Base-by-base conservation (phyloP, 2,329 filamentous ascomycete genomes). In the Claviceps capensis region DNA sequence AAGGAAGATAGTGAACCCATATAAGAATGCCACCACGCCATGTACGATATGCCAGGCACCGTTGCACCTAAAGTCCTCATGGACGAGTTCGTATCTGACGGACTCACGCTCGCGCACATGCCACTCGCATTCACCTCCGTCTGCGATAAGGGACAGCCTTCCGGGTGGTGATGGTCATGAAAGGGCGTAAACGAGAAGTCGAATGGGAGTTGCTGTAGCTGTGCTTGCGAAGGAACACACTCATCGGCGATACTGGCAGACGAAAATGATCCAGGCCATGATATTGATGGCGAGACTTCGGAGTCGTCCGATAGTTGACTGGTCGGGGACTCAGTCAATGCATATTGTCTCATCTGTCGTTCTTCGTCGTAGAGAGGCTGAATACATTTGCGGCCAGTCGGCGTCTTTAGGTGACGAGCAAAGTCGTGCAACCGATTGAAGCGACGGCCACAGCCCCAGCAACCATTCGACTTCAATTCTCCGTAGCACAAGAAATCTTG, bases 11-110 rank as follows among this genome's bases (percentile, higher is more conserved):
- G 26, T 16, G 49, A 50, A 11, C 26, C 16, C 38, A 48, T 38
- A 37, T 52, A 52, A 16, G 52, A 53, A n/a, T 53, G 48, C 52
- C 52, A 53, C 52, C 52, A 53, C 19, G 36, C 23, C 44, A 40
- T 47, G 43, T 53, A 53, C 34, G 52, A 50, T 30, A 22, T 19
- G 14, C 52, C 52, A 23, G 52, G 52, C 8, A 42, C 23, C 2
- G 52, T 46, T 4, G 16, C 34, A 16, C 26, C 26, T 16, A 11
- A 30, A 30, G 26, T 30, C 7, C 7, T 30, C 47, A 37, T 48
- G 34, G 1, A n/a, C 19, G 22, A 30, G 5, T 36, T 8, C 6
- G 17, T 16, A 9, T 49, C 36, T 9, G 45, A 9, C 9, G 43
- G 19, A 19, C 43, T 14, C 19, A 17, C n/a, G 34, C 16, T 30